Evolutionary conservation across 306 rosid species (phyloP).

Genomic region (Castanospermum australe): DNA sequence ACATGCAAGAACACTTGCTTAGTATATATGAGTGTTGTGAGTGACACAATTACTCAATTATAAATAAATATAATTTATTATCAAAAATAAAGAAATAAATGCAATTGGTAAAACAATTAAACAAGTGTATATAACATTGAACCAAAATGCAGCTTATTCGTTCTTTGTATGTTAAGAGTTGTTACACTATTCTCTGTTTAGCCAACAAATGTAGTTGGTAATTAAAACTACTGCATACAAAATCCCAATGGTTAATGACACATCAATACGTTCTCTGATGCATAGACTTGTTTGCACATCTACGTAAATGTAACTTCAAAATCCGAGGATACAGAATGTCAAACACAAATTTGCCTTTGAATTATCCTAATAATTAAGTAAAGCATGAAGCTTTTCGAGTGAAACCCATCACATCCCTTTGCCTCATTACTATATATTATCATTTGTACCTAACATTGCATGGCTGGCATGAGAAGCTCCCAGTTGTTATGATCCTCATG

Average conservation of each 20-base stretch:
- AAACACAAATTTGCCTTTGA: background rate
- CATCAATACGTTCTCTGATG: background rate
- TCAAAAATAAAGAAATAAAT: no score
- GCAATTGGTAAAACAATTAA: no score
- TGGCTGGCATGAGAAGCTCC: constrained; percentile 48
- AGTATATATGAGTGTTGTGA: no score
- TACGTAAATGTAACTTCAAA: background rate
- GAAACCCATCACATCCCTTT: constrained; percentile 27
- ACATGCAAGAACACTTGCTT: no score
- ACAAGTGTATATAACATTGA: no score
- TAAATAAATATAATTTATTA: no score
- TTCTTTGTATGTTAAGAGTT: no score
- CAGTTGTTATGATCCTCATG: constrained; percentile 28
- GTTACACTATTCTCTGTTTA: no score
- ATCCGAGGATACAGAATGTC: no score
- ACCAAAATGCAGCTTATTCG: no score
- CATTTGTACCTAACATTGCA: constrained; percentile 44
- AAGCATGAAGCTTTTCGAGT: background rate
- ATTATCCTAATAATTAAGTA: background rate
- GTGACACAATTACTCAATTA: no score
- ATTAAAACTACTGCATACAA: background rate
- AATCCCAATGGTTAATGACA: background rate
- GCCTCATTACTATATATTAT: constrained; percentile 19
- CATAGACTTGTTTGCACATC: background rate
- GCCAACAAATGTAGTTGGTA: no score